These are phyloP conservation scores for Vinca minor DNA, from an alignment of 257 asterid genomes.

Conservation along the genomic window DNA sequence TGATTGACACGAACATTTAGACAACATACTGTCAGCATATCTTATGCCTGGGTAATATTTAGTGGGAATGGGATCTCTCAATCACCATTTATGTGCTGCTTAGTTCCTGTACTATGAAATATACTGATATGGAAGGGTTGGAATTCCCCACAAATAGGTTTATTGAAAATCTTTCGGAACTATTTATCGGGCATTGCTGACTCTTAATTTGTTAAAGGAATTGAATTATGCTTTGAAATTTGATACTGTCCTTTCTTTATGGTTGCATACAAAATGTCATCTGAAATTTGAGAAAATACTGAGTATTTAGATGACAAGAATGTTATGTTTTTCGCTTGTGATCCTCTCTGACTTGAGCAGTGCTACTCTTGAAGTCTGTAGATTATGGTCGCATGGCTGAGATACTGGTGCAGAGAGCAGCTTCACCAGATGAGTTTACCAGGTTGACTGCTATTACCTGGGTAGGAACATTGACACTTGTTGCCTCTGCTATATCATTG, in stretches of 20 bases:
- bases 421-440: slow-evolving; percentile 90
- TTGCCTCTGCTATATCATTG: neutral
- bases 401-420: slow-evolving; percentile 93
- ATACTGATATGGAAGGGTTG: neutral
- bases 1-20: neutral
- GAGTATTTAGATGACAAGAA: neutral
- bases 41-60: neutral
- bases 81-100: neutral
- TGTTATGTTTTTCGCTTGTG: slow-evolving; percentile 16
- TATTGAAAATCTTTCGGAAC: neutral
- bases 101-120: neutral
- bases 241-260: neutral
- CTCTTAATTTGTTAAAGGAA: neutral
- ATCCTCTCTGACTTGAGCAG: slow-evolving; percentile 30
- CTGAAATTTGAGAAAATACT: neutral
- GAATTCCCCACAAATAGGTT: neutral
- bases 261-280: neutral
- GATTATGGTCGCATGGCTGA: slow-evolving; percentile 99
- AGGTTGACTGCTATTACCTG: slow-evolving; percentile 93
- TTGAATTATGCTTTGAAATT: neutral
- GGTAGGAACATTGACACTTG: slow-evolving; percentile 62
- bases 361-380: slow-evolving; percentile 73
- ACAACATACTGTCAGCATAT: neutral
- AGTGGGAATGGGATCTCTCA: neutral
- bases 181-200: neutral